Base-by-base conservation (phyloP, 108 stramenopile genomes). In the Fistulifera solaris region DNA sequence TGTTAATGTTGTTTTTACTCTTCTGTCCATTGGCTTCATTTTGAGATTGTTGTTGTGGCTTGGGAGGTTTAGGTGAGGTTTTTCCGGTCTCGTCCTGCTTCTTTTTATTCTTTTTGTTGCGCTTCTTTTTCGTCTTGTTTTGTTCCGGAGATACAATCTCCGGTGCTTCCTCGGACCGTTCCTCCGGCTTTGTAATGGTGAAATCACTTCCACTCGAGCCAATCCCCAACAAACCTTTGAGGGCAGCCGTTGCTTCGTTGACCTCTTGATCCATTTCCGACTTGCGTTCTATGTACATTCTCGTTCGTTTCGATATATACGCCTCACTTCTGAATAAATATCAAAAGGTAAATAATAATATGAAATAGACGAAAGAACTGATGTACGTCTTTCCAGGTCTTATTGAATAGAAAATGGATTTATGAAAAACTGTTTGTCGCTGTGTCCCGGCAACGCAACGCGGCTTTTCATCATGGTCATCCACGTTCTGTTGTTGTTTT, bases 211-310 rank as follows among this genome's bases (percentile, higher is more conserved):
- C 44, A 11, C 44, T 21, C 17, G 44, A 44, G 22, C 75, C 74
- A 59, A 77, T 77, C 1, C 71, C 71, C 55, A 77, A 27, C 56
- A 77, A 39, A 26, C 76, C 71, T 62, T 77, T 77, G 19, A 77
- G 41, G 18, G 66, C 66, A 25, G 58, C 67, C 12, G 76, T 77
- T 21, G 76, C 76, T 44, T 68, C 71, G 27, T 70, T 40, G 25
- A 76, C 68, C 16, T 52, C 31, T 31, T 15, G 23, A 49, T 61
- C 31, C 31, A 35, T 35, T 6, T 35, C 31, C 8, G 31, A 35
- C 31, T 35, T 35, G 31, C 31, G 31, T 35, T 35, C 31, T 35
- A 35, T 35, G 31, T 35, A 35, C 31, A 35, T 35, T 35, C 31
- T 35, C 31, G 8, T 6, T 35, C 31, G 31, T 35, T 35, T 35